phyloP scores from a whole-genome alignment of 306 rosid genomes.

The Medicago arabica region DNA sequence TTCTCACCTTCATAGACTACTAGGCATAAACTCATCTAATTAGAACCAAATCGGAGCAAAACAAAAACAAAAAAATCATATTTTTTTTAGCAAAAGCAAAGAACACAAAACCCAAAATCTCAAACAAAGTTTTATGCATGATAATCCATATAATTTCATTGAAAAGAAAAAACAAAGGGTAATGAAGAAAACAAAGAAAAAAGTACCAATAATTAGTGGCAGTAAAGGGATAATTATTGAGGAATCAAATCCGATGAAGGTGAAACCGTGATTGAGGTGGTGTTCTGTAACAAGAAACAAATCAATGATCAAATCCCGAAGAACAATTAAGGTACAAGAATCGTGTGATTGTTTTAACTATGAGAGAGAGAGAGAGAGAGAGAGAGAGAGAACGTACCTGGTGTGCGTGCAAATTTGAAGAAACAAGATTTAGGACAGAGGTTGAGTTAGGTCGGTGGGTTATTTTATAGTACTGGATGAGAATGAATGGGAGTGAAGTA shows the following conservation, averaged over 20 bases:
- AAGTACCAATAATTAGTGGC: constrained; percentile 30
- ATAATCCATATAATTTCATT: no score
- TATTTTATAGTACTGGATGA: constrained; percentile 9
- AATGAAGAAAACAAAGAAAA: background rate
- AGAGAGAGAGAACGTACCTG: constrained; percentile 31
- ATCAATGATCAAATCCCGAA: constrained; percentile 34
- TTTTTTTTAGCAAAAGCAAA: background rate
- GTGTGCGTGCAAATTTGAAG: constrained; percentile 20
- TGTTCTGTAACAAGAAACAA: constrained; percentile 37
- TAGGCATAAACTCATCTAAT: background rate
- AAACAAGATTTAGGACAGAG: constrained; percentile 33
- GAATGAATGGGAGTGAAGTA: background rate
- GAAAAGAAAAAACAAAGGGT: no score
- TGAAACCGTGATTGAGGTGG: constrained; percentile 21
- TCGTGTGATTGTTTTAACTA: constrained; percentile 20
- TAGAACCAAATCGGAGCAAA: constrained; percentile 35
- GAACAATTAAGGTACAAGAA: constrained; percentile 14
- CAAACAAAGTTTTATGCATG: background rate
- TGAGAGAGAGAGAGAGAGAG: background rate
- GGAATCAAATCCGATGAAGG: constrained; percentile 33
- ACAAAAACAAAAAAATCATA: background rate
- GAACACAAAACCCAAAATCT: constrained; percentile 35
- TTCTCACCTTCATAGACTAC: background rate
- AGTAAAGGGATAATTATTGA: constrained; percentile 13
- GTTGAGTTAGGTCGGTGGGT: constrained; percentile 25